A percentile compares a stretch with the other conserved stretches of the same genome.
These are phyloP conservation scores for Agrostemma githago DNA, from an alignment of 148 eudicot genomes.

Conservation along the genomic window DNA sequence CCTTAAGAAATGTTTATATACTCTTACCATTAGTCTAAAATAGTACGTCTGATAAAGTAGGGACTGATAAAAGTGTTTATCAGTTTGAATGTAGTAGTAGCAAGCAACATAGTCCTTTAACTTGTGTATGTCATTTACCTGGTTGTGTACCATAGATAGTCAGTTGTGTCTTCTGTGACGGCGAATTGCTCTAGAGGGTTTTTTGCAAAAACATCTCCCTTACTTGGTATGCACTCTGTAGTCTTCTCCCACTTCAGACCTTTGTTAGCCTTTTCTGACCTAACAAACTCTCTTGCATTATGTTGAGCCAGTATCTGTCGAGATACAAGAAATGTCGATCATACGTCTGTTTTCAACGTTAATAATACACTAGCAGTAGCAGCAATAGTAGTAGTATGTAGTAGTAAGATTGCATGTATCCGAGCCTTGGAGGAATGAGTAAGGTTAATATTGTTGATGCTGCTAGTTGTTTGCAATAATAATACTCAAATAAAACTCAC, in stretches of 20 bases:
- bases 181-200: conserved; percentile 53
- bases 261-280: conserved; percentile 36
- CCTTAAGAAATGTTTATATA: too few species aligned
- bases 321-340: neutral
- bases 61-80: neutral
- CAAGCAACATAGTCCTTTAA: neutral
- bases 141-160: conserved; percentile 83
- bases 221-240: conserved; percentile 44
- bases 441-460: too few species aligned
- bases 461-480: conserved; percentile 40
- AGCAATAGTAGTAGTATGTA: too few species aligned
- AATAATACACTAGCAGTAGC: neutral
- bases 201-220: conserved; percentile 13
- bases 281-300: conserved; percentile 50
- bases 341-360: neutral
- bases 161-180: conserved; percentile 53
- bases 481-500: conserved; percentile 37
- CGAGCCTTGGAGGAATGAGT: too few species aligned
- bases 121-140: conserved; percentile 32
- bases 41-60: neutral
- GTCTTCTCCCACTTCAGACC: conserved; percentile 64
- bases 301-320: conserved; percentile 70
- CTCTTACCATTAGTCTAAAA: neutral
- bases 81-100: conserved; percentile 3
- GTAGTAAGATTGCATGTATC: too few species aligned